Evolutionary conservation across 2,329 filamentous ascomycete genomes (phyloP).

Genomic region (Cryphonectria japonica): DNA sequence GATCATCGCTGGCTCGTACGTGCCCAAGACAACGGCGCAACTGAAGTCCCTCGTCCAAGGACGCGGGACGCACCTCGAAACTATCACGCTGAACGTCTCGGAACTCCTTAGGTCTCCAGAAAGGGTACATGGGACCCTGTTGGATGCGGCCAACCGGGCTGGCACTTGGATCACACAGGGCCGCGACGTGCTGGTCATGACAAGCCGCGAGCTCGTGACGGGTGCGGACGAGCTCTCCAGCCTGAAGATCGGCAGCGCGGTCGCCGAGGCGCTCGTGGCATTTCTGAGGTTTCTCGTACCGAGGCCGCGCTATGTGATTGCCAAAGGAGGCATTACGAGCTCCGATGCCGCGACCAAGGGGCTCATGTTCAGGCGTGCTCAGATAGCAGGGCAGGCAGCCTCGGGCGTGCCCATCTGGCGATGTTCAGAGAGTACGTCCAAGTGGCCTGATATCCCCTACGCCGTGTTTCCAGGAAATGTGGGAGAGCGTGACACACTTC

Average conservation of each 20-base stretch:
- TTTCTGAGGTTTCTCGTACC: slow-evolving; percentile 52
- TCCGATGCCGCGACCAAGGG: slow-evolving; percentile 63
- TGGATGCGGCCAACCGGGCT: background rate
- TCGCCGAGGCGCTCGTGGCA: slow-evolving; percentile 55
- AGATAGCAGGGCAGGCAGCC: slow-evolving; percentile 60
- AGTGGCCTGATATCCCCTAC: slow-evolving; percentile 56
- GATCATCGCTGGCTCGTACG: background rate
- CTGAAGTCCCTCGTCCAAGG: background rate
- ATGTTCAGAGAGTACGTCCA: slow-evolving; percentile 56
- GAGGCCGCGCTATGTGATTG: slow-evolving; percentile 59
- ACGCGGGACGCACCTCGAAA: background rate
- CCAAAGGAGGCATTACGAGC: slow-evolving; percentile 63
- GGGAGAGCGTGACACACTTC: slow-evolving; percentile 51
- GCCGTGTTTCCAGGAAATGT: slow-evolving; percentile 64
- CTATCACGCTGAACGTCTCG: background rate
- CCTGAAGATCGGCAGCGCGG: slow-evolving; percentile 56
- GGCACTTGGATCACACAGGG: slow-evolving; percentile 32
- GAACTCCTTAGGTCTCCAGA: background rate
- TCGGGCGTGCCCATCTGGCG: slow-evolving; percentile 62
- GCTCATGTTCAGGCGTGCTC: slow-evolving; percentile 55
- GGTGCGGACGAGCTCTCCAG: slow-evolving; percentile 54
- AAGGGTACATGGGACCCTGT: background rate
- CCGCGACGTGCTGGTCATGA: slow-evolving; percentile 62
- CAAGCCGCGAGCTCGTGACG: slow-evolving; percentile 55
- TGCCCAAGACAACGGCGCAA: background rate